Conservation (phyloP, 129 eudicot species). For the Glebionis coronaria region DNA sequence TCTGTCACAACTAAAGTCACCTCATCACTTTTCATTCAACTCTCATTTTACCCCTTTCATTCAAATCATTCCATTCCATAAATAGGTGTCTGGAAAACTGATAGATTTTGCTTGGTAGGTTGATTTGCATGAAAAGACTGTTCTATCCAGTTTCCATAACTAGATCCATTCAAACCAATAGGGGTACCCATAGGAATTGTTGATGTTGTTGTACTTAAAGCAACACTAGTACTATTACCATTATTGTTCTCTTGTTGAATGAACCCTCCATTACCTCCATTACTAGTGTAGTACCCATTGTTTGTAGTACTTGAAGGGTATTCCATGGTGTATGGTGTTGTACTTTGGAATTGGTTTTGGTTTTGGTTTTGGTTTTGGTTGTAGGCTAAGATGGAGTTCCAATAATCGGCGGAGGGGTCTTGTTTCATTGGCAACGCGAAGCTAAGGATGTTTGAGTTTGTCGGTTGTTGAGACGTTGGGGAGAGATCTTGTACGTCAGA, state of each 20-base stretch:
- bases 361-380: slow-evolving; percentile 3
- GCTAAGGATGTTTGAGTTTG: slow-evolving; percentile 25
- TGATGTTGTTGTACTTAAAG: slow-evolving; percentile 27
- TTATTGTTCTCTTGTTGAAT: slow-evolving; percentile 30
- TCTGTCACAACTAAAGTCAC: slow-evolving; percentile 24
- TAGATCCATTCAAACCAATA: slow-evolving; percentile 38
- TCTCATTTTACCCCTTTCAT: slow-evolving; percentile 24
- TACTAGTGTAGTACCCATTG: slow-evolving; percentile 23
- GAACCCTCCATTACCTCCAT: slow-evolving; percentile 13
- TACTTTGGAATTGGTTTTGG: slow-evolving; percentile 26
- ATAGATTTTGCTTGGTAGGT: slow-evolving; percentile 45
- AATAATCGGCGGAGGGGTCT: slow-evolving; percentile 40
- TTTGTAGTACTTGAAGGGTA: slow-evolving; percentile 24
- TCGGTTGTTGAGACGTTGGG: slow-evolving; percentile 26
- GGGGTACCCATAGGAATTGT: slow-evolving; percentile 36
- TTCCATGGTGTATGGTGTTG: slow-evolving; percentile 44
- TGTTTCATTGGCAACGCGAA: slow-evolving; percentile 54
- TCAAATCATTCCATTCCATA: slow-evolving; percentile 77
- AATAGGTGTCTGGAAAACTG: slow-evolving; percentile 69
- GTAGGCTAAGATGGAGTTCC: slow-evolving; percentile 42
- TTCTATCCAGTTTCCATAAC: slow-evolving; percentile 49
- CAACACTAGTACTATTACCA: slow-evolving; percentile 14
- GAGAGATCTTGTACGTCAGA: slow-evolving; percentile 24
- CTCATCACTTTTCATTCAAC: slow-evolving; percentile 18
- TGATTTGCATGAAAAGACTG: slow-evolving; percentile 49